Conservation (phyloP, 2,329 filamentous ascomycete genomes). For the Alternaria sp. region DNA sequence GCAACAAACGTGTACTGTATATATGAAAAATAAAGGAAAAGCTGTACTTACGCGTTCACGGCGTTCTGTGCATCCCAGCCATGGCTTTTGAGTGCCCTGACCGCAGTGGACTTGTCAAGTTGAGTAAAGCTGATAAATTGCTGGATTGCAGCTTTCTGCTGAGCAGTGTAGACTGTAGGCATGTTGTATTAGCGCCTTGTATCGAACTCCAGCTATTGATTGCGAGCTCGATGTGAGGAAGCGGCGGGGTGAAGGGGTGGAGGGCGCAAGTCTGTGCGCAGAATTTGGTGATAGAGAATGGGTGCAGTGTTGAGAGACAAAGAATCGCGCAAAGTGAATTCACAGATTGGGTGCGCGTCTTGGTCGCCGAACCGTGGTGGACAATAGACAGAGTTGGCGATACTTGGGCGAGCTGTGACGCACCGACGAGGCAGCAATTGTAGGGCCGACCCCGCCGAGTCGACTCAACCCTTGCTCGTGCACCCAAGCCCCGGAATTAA, state of each 20-base stretch:
- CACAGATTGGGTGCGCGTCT: not conserved
- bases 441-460: constrained; percentile 19
- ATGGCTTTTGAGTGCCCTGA: constrained; percentile 53
- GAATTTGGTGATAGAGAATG: not conserved
- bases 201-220: not conserved
- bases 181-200: constrained; percentile 43
- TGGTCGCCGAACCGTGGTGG: constrained; percentile 2
- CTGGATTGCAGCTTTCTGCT: constrained; percentile 55
- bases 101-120: constrained; percentile 53
- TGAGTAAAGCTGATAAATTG: constrained; percentile 55
- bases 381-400: constrained; percentile 5
- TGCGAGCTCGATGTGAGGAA: not conserved
- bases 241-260: constrained; percentile 8
- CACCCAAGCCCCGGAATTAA: constrained; percentile 15
- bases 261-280: not conserved
- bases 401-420: constrained; percentile 25
- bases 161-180: constrained; percentile 54
- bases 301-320: not conserved
- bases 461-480: constrained; percentile 17
- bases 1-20: not conserved
- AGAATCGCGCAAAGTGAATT: not conserved
- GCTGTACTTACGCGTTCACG: constrained; percentile 55
- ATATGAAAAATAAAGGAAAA: constrained; percentile 3
- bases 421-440: constrained; percentile 25
- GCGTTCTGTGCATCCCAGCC: constrained; percentile 55